phyloP scores from a whole-genome alignment of 2,329 filamentous ascomycete species.

The Onygena corvina region DNA sequence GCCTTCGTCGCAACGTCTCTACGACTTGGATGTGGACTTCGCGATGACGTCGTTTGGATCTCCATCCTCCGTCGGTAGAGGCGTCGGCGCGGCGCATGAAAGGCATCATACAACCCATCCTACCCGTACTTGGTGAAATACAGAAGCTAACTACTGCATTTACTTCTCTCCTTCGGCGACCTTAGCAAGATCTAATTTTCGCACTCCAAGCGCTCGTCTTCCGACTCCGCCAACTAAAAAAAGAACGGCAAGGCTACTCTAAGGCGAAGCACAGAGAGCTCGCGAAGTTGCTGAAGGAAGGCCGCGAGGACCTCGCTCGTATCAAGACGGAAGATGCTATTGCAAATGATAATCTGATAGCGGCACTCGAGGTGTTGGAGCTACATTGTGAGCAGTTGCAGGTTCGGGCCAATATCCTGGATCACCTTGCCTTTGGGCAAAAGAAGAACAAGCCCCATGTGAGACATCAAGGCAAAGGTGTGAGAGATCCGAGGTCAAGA shows the following conservation, averaged over 20 bases:
- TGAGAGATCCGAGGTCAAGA: not conserved
- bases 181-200: conserved; percentile 17
- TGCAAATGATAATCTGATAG: conserved; percentile 17
- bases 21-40: not conserved
- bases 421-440: conserved; percentile 17
- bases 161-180: not conserved
- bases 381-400: conserved; percentile 18
- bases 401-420: conserved; percentile 18
- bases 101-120: not conserved
- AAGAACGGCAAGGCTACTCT: conserved; percentile 18
- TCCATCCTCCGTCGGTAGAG: not conserved
- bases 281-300: conserved; percentile 17
- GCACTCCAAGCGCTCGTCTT: conserved; percentile 17
- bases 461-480: not conserved
- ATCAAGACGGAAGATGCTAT: conserved; percentile 19
- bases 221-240: conserved; percentile 18
- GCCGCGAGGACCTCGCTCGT: conserved; percentile 18
- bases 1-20: not conserved
- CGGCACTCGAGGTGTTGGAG: conserved; percentile 18
- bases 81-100: not conserved
- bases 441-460: conserved; percentile 10
- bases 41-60: conserved; percentile 2
- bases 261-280: conserved; percentile 18
- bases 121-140: not conserved
- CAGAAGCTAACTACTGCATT: not conserved